phyloP scores from a whole-genome alignment of 305 asterid species.

The Fraxinus floribunda region DNA sequence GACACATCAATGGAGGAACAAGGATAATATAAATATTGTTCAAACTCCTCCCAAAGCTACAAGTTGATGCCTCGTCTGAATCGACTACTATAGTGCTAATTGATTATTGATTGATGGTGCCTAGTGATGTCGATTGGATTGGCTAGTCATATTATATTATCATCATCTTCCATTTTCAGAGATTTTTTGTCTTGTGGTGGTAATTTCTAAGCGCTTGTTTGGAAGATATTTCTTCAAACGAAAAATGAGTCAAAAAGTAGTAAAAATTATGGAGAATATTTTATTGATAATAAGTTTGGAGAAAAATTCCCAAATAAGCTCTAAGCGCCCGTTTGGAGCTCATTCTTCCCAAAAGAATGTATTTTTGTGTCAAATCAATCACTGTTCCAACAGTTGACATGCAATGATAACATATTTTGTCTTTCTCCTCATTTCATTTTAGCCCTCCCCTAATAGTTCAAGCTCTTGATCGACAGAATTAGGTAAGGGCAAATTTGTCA shows the following conservation, averaged over 20 bases:
- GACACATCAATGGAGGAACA: background rate
- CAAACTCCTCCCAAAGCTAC: background rate
- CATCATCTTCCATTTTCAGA: background rate
- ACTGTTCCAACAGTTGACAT: too few relatives aligned
- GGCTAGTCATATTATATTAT: background rate
- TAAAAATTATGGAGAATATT: too few relatives aligned
- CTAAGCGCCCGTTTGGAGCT: background rate
- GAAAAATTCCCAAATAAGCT: background rate
- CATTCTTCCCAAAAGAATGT: too few relatives aligned
- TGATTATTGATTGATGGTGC: background rate
- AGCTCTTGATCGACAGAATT: too few relatives aligned
- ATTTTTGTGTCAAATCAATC: too few relatives aligned
- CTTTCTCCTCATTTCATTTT: too few relatives aligned
- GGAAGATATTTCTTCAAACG: background rate
- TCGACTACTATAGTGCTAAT: background rate
- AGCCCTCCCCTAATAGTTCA: too few relatives aligned
- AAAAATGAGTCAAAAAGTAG: background rate
- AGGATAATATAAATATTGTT: background rate
- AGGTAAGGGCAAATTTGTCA: too few relatives aligned
- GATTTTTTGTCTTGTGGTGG: background rate
- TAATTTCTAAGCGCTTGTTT: background rate
- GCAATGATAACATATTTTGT: too few relatives aligned
- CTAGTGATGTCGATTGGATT: background rate
- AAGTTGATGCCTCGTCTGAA: background rate
- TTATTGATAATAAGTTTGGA: background rate